Conservation (phyloP, 805 yeast species). For the Saturnispora sekii region DNA sequence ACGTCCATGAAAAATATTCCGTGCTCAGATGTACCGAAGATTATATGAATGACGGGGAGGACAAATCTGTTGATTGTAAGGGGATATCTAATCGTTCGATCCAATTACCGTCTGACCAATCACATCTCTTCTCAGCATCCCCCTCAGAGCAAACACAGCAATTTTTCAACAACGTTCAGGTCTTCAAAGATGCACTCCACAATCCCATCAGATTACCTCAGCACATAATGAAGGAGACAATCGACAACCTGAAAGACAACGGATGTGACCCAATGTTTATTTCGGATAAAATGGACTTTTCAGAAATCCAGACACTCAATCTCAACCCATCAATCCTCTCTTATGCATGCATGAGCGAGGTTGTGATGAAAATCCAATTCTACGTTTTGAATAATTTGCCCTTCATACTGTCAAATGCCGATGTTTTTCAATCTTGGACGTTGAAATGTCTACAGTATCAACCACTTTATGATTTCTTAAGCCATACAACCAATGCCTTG, state of each 20-base stretch:
- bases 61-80: background rate
- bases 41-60: background rate
- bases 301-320: constrained; percentile 2
- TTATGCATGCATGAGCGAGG: constrained; percentile 9
- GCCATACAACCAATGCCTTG: constrained; percentile 11
- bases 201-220: constrained; percentile 1
- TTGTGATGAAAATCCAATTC: constrained; percentile 4
- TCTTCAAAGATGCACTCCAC: background rate
- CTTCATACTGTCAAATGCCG: constrained; percentile 5
- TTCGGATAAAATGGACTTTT: constrained; percentile 4
- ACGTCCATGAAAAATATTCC: background rate
- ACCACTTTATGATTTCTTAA: constrained; percentile 8
- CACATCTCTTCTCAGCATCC: too few species aligned
- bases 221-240: background rate
- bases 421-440: background rate
- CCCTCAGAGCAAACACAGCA: background rate
- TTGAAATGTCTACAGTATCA: background rate
- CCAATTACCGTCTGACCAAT: background rate
- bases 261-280: constrained; percentile 8
- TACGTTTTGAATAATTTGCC: constrained; percentile 8
- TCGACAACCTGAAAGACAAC: background rate
- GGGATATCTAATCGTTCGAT: background rate
- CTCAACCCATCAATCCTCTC: constrained; percentile 5
- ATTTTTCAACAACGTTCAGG: background rate
- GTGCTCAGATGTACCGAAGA: background rate